Evolutionary conservation across 1,139 yeast genomes (phyloP), one percentile per base, ranked within the genome.

Genomic region (Candida anutae): DNA sequence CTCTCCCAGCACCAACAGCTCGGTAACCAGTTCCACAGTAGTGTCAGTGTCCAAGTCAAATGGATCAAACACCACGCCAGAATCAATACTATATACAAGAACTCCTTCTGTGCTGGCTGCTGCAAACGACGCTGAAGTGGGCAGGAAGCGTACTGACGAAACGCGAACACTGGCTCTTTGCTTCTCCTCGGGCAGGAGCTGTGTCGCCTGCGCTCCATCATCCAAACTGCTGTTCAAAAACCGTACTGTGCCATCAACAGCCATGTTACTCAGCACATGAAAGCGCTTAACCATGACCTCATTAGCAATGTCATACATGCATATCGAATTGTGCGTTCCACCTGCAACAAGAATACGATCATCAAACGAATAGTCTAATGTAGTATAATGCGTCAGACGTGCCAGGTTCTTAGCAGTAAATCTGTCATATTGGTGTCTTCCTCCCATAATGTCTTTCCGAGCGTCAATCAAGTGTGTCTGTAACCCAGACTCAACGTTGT

Each of bases 51-150:
- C 98, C 47, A 90, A 69, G 51, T 93, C 97, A 52, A 84, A 85
- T 24, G 99, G 98, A 61, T 90, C 99, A 48, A 90, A 93, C 25
- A 77, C 60, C 26, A 84, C 59, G 11, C 72, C 62, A 33, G 78
- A 77, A 50, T 88, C 94, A 22, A 87, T 73, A 1, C 95, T 79
- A 50, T 75, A 90, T 3, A 90, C 64, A 34, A 88, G 60, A 28
- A 93, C 61, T 5, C 99, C 99, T 53, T 90, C 98, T 0, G 98
- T 90, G 1, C 95, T 78, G 0, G 96, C 94, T 17, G 95, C 95
- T 2, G 95, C 93, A 62, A 93, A 93, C 16, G 95, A 77, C 24
- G 82, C 69, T 6, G 94, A 82, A 0, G 96, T 81, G 15, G 98
- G 98, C 3, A 95, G 83, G 47, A 88, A 90, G 39, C 70, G 72